A percentile compares a stretch with the other conserved stretches of the same genome.
These are phyloP conservation scores for Solanum pennellii DNA, from an alignment of 257 asterid genomes.

Conservation along the genomic window DNA sequence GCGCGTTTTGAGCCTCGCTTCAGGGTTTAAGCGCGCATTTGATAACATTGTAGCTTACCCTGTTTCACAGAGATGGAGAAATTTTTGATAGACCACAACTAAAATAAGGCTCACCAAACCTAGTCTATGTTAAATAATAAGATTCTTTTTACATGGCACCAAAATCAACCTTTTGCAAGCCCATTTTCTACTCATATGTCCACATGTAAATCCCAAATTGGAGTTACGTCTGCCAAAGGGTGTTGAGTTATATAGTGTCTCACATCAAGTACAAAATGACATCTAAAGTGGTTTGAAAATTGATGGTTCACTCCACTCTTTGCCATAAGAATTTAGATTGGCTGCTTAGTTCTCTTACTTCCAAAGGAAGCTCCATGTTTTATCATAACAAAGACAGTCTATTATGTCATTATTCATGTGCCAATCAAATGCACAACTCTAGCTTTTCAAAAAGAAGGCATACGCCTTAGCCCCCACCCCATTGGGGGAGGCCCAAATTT, in stretches of 20 bases:
- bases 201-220: not conserved
- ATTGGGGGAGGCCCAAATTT: no score
- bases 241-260: not conserved
- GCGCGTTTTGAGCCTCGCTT: not conserved
- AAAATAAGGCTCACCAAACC: not conserved
- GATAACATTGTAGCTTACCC: not conserved
- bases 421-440: not conserved
- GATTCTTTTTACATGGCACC: not conserved
- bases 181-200: not conserved
- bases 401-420: not conserved
- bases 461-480: no score
- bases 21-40: not conserved
- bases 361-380: not conserved
- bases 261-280: not conserved
- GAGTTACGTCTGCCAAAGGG: not conserved
- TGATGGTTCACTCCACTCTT: not conserved
- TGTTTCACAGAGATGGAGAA: not conserved
- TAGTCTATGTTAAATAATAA: not conserved
- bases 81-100: not conserved
- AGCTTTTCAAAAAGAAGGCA: no score
- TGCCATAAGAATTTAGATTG: not conserved
- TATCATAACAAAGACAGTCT: not conserved
- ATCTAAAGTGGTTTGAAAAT: not conserved
- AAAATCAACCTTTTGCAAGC: not conserved
- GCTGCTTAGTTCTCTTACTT: not conserved